These are phyloP conservation scores for Stephania cephalantha DNA, from an alignment of 164 flowering plant species.

Conservation along the genomic window DNA sequence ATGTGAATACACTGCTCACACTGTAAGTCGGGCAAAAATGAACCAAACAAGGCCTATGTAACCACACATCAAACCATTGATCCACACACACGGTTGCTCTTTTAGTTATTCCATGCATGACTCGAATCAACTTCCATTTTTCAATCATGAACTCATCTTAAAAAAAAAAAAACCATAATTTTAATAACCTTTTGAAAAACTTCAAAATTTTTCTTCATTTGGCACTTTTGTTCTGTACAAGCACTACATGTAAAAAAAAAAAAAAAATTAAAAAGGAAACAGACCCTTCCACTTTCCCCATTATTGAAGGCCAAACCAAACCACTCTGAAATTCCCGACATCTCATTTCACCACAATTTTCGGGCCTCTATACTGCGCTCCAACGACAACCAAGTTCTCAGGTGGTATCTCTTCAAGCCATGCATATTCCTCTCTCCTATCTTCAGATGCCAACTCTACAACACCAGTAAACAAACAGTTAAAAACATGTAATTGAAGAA, in stretches of 20 bases:
- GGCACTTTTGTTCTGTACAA: not conserved
- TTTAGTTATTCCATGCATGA: too few species aligned
- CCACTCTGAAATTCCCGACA: not conserved
- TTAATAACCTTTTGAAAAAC: not conserved
- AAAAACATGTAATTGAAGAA: not conserved
- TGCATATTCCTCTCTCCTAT: slow-evolving; percentile 14
- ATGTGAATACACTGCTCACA: too few species aligned
- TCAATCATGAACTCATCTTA: too few species aligned
- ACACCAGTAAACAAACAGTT: not conserved
- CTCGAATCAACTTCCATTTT: too few species aligned
- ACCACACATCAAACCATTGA: too few species aligned
- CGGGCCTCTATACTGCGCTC: slow-evolving; percentile 29
- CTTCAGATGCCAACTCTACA: not conserved
- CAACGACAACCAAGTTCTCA: slow-evolving; percentile 18
- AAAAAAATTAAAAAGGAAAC: not conserved
- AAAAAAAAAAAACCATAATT: not conserved
- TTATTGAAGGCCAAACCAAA: not conserved
- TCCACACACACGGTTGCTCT: too few species aligned
- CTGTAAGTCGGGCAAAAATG: too few species aligned
- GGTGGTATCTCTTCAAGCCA: slow-evolving; percentile 29
- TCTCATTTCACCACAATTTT: slow-evolving; percentile 18
- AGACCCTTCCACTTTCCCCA: not conserved
- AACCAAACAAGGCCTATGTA: too few species aligned
- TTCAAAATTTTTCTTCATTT: not conserved
- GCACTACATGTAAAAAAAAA: not conserved